These are phyloP conservation scores for Poterioochromonas sp. DNA, from an alignment of 352 stramenopile genomes.

Conservation along the genomic window DNA sequence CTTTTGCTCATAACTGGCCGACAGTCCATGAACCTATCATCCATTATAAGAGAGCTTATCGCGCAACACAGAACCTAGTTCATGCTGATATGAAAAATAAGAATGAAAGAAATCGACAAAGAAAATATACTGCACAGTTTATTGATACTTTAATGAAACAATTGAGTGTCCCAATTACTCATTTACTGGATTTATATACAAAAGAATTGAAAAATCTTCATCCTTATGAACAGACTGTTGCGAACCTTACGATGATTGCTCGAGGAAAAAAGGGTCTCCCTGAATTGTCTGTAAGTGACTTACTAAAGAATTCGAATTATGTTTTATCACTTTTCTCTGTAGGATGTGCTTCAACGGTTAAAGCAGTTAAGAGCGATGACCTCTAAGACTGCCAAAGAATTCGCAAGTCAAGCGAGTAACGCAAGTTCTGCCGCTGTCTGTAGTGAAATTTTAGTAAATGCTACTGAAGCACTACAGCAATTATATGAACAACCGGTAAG, in stretches of 20 bases:
- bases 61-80: neutral
- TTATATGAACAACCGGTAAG: constrained; percentile 29
- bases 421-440: constrained; percentile 32
- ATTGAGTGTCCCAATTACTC: constrained; percentile 43
- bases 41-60: neutral
- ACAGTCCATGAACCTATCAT: neutral
- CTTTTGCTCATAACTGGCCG: neutral
- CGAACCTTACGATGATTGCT: constrained; percentile 43
- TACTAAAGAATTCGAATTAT: neutral
- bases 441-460: constrained; percentile 37
- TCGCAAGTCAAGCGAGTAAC: neutral
- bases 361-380: neutral
- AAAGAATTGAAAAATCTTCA: constrained; percentile 41
- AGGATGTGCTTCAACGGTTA: neutral
- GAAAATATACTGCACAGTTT: constrained; percentile 42
- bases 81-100: constrained; percentile 33
- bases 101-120: constrained; percentile 41
- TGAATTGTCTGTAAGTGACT: constrained; percentile 28
- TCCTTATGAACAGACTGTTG: constrained; percentile 46
- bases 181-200: constrained; percentile 44
- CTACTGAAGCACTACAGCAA: constrained; percentile 35
- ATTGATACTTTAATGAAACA: constrained; percentile 44
- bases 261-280: constrained; percentile 31
- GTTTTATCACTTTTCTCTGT: neutral
- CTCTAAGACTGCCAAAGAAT: neutral